Evolutionary conservation across 2,329 filamentous ascomycete species (phyloP), one percentile per base, ranked within the genome.

Genomic region (Neonectria neomacrospora): DNA sequence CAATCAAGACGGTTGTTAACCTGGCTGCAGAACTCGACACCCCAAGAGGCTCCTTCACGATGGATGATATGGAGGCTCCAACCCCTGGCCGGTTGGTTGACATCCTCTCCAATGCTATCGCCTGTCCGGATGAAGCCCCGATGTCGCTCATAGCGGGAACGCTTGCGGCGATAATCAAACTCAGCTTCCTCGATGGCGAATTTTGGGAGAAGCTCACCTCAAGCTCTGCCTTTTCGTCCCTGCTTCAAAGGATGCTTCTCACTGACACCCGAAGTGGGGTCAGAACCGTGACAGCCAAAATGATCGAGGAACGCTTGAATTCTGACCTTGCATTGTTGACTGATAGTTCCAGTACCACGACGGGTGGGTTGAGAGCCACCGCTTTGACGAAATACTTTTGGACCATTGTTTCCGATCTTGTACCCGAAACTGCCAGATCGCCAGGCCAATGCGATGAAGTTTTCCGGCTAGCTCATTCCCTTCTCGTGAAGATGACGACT

Each of bases 371-470:
- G 48, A 45, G 30, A 22, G 44, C 32, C 45, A 52, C 20, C n/a
- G 45, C 41, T 41, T 45, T 78, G 52, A 59, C 67, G 8, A 61
- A 57, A 22, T 77, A 73, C 45, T 70, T 78, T 26, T 80, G 76
- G 73, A 65, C 67, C 5, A 73, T 78, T 42, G 64, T 78, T 22
- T 71, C 75, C 20, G 73, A 74, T 28, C 73, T 80, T 9, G 67
- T 83, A 16, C 72, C 76, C 9, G 68, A 74, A 37, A 76, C 77
- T 26, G 70, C 71, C 18, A 54, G 39, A 5, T 67, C 74, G 55
- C 74, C 78, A 30, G 60, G 58, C 26, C 77, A 79, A 23, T 83
- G 83, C 59, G 77, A 81, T 23, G 83, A 87, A 52, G 71, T 83
- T 16, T 81, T 88, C 55, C 66, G 68, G 3, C 67, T 86, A 18